Base-by-base conservation (phyloP, 2,329 filamentous ascomycete species). In the Ceratocystis eucalypticola region DNA sequence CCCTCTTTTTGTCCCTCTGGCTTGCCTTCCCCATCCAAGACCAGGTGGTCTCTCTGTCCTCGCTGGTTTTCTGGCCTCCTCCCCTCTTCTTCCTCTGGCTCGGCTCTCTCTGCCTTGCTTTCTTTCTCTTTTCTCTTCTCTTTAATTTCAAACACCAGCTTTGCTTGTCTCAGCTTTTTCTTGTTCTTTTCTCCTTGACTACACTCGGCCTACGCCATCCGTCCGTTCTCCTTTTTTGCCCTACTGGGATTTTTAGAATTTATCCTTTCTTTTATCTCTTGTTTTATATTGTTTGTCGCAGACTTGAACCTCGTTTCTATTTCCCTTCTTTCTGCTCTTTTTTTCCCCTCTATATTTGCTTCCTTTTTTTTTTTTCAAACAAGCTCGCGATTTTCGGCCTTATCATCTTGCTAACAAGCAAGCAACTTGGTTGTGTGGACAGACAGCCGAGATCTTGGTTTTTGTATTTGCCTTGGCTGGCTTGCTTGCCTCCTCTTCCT, bases 271-370 rank as follows among this genome's bases (percentile, higher is more conserved):
- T 61, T 46, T 62, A 25, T 62, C 28, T 48, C 30, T 62, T 22
- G 22, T 15, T 53, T 53, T 53, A 8, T 53, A 28, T 28, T 53
- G 20, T 10, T 25, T 25, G 48, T 53, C 48, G 8, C 48, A 53
- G 48, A 53, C 48, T 53, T 25, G 48, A 28, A 41, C 37, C 37
- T 41, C 10, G 8, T 12, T 41, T 8, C 37, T 41, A 12, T 41
- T 41, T 41, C 8, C 10, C 17, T 62, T 22, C 41, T 64, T 41
- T 45, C 17, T 17, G 6, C n/a, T 25, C 1, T 53, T 64, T 63
- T 62, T 45, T 46, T 28, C 5, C 10, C 10, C 17, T 20, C n/a
- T 77, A 68, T 71, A 75, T 69, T 44, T 25, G 48, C 17, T 33
- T 33, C 53, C n/a, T 20, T 10, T 25, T 25, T 22, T 22, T 22